Evolutionary conservation across 257 asterid species (phyloP), one percentile per base, ranked within the genome.

Genomic region (Solanum stenotomum): DNA sequence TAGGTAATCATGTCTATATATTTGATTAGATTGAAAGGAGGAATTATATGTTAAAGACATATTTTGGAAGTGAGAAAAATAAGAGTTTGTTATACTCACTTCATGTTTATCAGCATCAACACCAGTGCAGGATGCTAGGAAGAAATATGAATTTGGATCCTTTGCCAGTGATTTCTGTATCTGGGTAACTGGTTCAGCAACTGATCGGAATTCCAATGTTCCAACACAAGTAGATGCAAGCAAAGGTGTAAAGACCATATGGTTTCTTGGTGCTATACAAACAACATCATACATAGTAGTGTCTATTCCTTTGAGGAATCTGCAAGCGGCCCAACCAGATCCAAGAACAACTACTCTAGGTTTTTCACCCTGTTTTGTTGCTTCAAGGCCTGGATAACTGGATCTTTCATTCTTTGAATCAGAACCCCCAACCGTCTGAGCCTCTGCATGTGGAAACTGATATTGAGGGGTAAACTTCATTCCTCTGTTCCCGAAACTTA

Each of bases 151-250:
- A 94, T 94, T 93, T 11, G 99, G 98, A 90, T 96, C 98, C 90
- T 94, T 95, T 1, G 98, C 93, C 31, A 96, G 90, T 22, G 99
- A 98, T 76, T 90, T 88, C 90, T 96, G 99, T 87, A 96, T 96
- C 96, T 92, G 98, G 87, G 91, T 94, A 11, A 96, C 98, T 6
- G 98, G 99, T 92, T 96, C 99, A n/a, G 92, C 96, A 9, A 96
- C 99, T 2, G 99, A 93, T 18, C 99, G 96, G 87, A 95, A 96
- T 37, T 96, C 99, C 90, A 96, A 90, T 12, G 99, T 96, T 85
- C 99, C 99, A 40, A 96, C 99, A 84, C 99, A 96, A 67, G 99
- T 96, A 56, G 99, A 96, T 42, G 99, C 99, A 33, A 96, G 98
- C 91, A 95, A 88, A 88, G 99, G 99, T 35, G 99, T 96, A 89